These are phyloP conservation scores for Vigna angularis DNA, from an alignment of 306 rosid genomes.

Conservation along the genomic window DNA sequence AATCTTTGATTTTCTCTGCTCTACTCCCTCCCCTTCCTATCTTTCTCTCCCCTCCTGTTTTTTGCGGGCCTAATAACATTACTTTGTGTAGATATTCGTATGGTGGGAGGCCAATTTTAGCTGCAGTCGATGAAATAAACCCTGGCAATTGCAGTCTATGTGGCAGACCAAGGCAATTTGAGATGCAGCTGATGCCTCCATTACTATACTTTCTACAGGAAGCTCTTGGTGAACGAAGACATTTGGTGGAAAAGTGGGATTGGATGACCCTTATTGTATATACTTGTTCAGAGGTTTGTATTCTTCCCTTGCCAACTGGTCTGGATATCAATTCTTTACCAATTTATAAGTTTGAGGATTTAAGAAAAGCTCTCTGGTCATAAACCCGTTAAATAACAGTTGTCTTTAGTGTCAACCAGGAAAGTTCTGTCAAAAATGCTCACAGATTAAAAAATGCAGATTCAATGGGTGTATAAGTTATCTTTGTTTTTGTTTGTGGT, in stretches of 20 bases:
- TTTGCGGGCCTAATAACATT: slow-evolving; percentile 6
- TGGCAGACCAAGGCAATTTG: slow-evolving; percentile 78
- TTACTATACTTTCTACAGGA: slow-evolving; percentile 77
- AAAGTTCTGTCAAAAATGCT: not conserved
- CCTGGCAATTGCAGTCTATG: slow-evolving; percentile 74
- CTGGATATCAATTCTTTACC: not conserved
- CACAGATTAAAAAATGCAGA: too few relatives aligned
- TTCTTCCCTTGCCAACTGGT: slow-evolving; percentile 31
- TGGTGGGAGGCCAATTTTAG: slow-evolving; percentile 81
- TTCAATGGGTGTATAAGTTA: not conserved
- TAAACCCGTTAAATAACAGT: slow-evolving; percentile 7
- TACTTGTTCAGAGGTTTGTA: slow-evolving; percentile 81
- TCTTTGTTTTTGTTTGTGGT: not conserved
- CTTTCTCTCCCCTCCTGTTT: not conserved
- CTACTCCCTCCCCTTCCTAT: not conserved
- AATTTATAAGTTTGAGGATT: slow-evolving; percentile 11
- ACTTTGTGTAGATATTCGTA: slow-evolving; percentile 62
- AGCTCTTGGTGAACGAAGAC: slow-evolving; percentile 65
- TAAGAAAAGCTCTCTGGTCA: slow-evolving; percentile 12
- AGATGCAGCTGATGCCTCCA: slow-evolving; percentile 92
- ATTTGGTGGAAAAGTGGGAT: slow-evolving; percentile 71
- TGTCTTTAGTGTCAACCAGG: not conserved
- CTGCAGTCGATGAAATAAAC: slow-evolving; percentile 58
- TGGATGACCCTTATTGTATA: slow-evolving; percentile 84
- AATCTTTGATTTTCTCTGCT: slow-evolving; percentile 14